A percentile compares a stretch with the other conserved stretches of the same genome.
phyloP scores from a whole-genome alignment of 441 rosid genomes.

The Adansonia rubrostipa region DNA sequence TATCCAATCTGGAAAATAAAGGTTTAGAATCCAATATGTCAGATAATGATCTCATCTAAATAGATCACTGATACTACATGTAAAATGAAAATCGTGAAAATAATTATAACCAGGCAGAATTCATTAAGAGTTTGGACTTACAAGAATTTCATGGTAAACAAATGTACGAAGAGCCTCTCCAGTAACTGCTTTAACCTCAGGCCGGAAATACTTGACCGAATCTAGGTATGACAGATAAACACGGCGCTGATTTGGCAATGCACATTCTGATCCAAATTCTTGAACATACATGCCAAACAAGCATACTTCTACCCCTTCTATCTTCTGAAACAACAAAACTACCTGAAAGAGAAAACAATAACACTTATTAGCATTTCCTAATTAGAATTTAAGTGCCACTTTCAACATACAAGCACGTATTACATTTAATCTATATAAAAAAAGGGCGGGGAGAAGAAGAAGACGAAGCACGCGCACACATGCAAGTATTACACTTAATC shows the following conservation, averaged over 20 bases:
- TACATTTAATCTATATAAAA: neutral
- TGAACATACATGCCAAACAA: slow-evolving; percentile 99
- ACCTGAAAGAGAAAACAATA: slow-evolving; percentile 61
- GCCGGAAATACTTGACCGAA: slow-evolving; percentile 98
- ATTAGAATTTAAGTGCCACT: slow-evolving; percentile 2
- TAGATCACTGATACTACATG: neutral
- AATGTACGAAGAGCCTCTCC: slow-evolving; percentile 99
- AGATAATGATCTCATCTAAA: slow-evolving; percentile 14
- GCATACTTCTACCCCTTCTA: slow-evolving; percentile 99
- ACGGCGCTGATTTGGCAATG: slow-evolving; percentile 87
- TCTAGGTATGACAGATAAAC: slow-evolving; percentile 97
- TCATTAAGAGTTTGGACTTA: slow-evolving; percentile 37
- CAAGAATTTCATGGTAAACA: slow-evolving; percentile 99
- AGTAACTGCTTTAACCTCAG: slow-evolving; percentile 87
- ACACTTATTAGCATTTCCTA: slow-evolving; percentile 19
- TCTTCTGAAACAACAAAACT: slow-evolving; percentile 93
- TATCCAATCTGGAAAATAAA: slow-evolving; percentile 79
- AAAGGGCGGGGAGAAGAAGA: neutral
- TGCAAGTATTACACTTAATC: slow-evolving; percentile 18
- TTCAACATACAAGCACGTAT: slow-evolving; percentile 5
- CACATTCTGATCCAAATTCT: slow-evolving; percentile 94
- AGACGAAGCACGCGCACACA: neutral
- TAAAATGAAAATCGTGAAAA: slow-evolving; percentile 26
- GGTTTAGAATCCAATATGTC: slow-evolving; percentile 18
- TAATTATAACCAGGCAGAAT: neutral